These are phyloP conservation scores for Solanum neorickii DNA, from an alignment of 257 asterid species.

Conservation along the genomic window DNA sequence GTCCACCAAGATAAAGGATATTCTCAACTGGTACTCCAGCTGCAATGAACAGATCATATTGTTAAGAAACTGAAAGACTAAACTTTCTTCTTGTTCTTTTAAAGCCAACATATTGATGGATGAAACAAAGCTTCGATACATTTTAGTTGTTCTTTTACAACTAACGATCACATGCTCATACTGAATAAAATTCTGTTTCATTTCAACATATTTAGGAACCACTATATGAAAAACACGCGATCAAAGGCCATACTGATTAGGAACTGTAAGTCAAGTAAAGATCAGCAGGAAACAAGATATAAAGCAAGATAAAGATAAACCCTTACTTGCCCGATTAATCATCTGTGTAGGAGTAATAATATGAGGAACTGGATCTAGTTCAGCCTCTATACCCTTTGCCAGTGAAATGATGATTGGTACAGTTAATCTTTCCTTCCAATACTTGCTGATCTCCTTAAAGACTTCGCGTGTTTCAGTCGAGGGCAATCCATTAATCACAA, in stretches of 20 bases:
- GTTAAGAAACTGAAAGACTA: conserved; percentile 1
- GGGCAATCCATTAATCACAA: conserved; percentile 81
- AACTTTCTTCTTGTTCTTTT: not conserved
- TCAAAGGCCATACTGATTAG: not conserved
- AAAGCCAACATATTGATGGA: not conserved
- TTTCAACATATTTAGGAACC: not conserved
- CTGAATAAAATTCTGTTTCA: not conserved
- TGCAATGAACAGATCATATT: conserved; percentile 12
- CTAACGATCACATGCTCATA: not conserved
- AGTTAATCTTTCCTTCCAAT: conserved; percentile 80
- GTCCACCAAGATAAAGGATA: conserved; percentile 82
- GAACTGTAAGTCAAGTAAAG: not conserved
- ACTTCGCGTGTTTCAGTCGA: conserved; percentile 78
- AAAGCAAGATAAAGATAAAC: not conserved
- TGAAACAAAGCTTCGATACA: not conserved
- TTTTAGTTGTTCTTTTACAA: not conserved
- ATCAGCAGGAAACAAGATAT: not conserved
- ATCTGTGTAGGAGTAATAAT: conserved; percentile 86
- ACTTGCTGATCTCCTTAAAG: conserved; percentile 63
- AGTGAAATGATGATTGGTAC: conserved; percentile 62
- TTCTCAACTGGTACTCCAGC: conserved; percentile 69
- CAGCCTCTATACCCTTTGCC: conserved; percentile 91
- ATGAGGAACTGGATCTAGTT: conserved; percentile 57
- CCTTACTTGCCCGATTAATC: conserved; percentile 75
- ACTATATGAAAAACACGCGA: not conserved